Percentiles rank a stretch among this genome's conserved stretches.
Conservation (phyloP, 208 protist genomes). For the Leishmania aethiopica region DNA sequence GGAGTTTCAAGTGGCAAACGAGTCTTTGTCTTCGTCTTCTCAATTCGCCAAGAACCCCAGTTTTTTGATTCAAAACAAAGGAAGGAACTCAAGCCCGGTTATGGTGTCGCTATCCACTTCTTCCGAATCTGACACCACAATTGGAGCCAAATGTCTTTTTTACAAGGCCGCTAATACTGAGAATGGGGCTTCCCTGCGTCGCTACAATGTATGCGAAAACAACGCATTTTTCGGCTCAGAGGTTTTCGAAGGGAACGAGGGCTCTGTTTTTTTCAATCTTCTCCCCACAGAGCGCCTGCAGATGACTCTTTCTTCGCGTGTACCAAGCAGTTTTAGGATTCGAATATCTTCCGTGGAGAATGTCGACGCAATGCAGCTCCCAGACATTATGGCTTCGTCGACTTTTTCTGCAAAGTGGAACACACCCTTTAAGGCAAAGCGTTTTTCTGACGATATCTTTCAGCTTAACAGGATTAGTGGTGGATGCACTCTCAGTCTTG, state of each 20-base stretch:
- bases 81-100: constrained; percentile 28
- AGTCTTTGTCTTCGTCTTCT: constrained; percentile 20
- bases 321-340: constrained; percentile 29
- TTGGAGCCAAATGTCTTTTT: constrained; percentile 34
- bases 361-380: constrained; percentile 24
- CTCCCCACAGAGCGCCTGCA: constrained; percentile 49
- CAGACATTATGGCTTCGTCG: constrained; percentile 22
- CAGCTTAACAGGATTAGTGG: constrained; percentile 35
- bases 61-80: constrained; percentile 56
- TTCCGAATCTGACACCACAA: background rate
- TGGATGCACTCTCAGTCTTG: constrained; percentile 21
- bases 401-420: constrained; percentile 37
- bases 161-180: constrained; percentile 18
- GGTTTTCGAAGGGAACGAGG: constrained; percentile 24
- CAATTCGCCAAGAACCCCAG: constrained; percentile 60
- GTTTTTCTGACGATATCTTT: constrained; percentile 37
- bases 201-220: constrained; percentile 54
- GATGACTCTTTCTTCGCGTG: constrained; percentile 44
- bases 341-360: constrained; percentile 27
- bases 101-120: constrained; percentile 39
- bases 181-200: background rate
- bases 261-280: constrained; percentile 46
- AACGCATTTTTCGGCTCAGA: constrained; percentile 49
- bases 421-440: constrained; percentile 20
- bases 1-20: constrained; percentile 25